Base-by-base conservation (phyloP, 768 basidiomycete genomes). In the Termitomyces heimii region DNA sequence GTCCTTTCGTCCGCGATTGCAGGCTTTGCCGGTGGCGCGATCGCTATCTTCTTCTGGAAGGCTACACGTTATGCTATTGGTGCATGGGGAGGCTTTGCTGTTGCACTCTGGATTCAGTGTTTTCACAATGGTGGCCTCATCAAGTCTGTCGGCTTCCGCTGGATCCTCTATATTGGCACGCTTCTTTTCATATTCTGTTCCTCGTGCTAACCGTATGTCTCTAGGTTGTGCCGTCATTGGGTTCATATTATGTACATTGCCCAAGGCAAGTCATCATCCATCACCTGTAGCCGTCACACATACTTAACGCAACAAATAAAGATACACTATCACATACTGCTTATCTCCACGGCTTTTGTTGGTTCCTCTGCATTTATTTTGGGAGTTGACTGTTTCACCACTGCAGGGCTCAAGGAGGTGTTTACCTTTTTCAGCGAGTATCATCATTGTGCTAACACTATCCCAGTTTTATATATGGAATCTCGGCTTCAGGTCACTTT, bases 11-110 rank as follows among this genome's bases (percentile, higher is more conserved):
- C 79, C 59, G 73, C 82, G 16, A 82, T 96, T 45, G 88, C 93
- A 18, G 91, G 94, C 24, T 70, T 92, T 56, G 86, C 87, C 53
- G 92, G 92, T 29, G 94, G 94, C 37, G 93, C 80, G 22, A 76
- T 92, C 56, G 83, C 90, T 55, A 91, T 96, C 63, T 95, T 98
- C 77, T 94, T 95, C 69, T 96, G 88, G 88, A 89, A 94, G 66
- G 88, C 81, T 32, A 84, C 94, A 13, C 86, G 88, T 63, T 95
- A 93, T 71, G 83, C 87, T 51, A 84, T 85, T 60, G 89, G 88
- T 35, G 89, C 84, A 5, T 91, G 88, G 79, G 91, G 88, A 34
- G 96, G 96, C 31, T 90, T 98, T 62, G 86, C 91, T 14, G 70
- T 97, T 56, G 94, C 80, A 28, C 80, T 94, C 64, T 96, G 88